Evolutionary conservation across 805 yeast genomes (phyloP), one percentile per base, ranked within the genome.

Genomic region (Lachancea nothofagi): DNA sequence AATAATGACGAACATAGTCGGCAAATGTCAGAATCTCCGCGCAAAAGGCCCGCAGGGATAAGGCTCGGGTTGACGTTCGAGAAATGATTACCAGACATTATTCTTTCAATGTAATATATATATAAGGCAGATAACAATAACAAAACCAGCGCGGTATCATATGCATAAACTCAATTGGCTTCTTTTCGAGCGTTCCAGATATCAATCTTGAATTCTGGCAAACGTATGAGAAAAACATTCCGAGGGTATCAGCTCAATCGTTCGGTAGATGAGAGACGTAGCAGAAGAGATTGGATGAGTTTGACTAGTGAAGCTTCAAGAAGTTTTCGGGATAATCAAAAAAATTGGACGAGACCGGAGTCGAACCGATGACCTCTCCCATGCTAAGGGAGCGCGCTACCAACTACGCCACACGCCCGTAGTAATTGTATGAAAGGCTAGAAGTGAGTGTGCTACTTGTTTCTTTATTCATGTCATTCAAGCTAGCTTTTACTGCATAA

Each of bases 311-410:
- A n/a, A n/a, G n/a, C n/a, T n/a, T n/a, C n/a, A n/a, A n/a, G n/a
- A n/a, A n/a, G n/a, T n/a, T n/a, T n/a, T n/a, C n/a, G n/a, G 15
- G 21, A 38, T 7, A 34, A 6, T 13, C 19, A 38, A 32, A 32
- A 38, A 38, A 28, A 22, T 18, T 38, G 42, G 42, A 38, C 42
- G 42, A 38, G 42, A 31, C 37, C 42, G 42, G 80, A 74, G 70
- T 75, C 77, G 80, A 75, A 75, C 80, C 80, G 76, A 75, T 73
- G 80, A 75, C 81, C 80, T 74, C 72, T 73, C 77, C 72, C 80
- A 74, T 74, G 79, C 79, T 72, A 75, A 74, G 80, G 74, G 76
- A 72, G 71, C 80, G 80, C 80, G 80, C 80, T 75, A 75, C 80
- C 80, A 74, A 75, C 80, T 76, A 71, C 80, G 80, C 80, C 80